Percentiles rank a stretch among this genome's conserved stretches.
These are phyloP conservation scores for Xylariaceae sp. DNA, from an alignment of 2,329 filamentous ascomycete genomes.

Conservation along the genomic window DNA sequence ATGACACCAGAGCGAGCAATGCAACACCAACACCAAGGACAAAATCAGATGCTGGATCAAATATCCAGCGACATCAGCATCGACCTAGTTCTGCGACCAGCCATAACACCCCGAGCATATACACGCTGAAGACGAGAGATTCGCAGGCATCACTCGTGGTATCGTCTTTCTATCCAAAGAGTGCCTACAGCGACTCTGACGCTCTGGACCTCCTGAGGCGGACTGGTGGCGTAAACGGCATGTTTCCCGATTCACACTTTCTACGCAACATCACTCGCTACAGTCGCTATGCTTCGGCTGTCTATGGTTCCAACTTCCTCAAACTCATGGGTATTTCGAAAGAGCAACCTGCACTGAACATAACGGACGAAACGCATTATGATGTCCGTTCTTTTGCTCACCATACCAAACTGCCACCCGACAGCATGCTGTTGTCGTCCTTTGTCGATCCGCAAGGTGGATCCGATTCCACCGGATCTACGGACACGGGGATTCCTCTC, in stretches of 20 bases:
- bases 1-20: neutral
- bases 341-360: conserved; percentile 40
- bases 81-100: conserved; percentile 30
- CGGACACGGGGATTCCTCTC: conserved; percentile 62
- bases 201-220: conserved; percentile 46
- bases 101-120: conserved; percentile 50
- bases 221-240: conserved; percentile 53
- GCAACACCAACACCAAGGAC: conserved; percentile 13
- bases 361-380: conserved; percentile 48
- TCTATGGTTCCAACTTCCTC: conserved; percentile 61
- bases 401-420: conserved; percentile 55
- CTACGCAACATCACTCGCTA: conserved; percentile 61
- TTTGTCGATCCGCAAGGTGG: conserved; percentile 68
- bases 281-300: conserved; percentile 63
- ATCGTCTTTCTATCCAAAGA: conserved; percentile 46
- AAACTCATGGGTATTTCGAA: conserved; percentile 59
- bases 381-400: conserved; percentile 62
- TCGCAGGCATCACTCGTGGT: conserved; percentile 53
- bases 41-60: conserved; percentile 7
- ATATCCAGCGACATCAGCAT: conserved; percentile 21
- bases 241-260: conserved; percentile 58
- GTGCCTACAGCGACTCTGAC: conserved; percentile 45
- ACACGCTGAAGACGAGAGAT: conserved; percentile 55
- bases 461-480: conserved; percentile 60
- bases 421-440: conserved; percentile 63